These are phyloP conservation scores for Colletotrichum shisoi DNA, from an alignment of 2,329 filamentous ascomycete species.

Conservation along the genomic window DNA sequence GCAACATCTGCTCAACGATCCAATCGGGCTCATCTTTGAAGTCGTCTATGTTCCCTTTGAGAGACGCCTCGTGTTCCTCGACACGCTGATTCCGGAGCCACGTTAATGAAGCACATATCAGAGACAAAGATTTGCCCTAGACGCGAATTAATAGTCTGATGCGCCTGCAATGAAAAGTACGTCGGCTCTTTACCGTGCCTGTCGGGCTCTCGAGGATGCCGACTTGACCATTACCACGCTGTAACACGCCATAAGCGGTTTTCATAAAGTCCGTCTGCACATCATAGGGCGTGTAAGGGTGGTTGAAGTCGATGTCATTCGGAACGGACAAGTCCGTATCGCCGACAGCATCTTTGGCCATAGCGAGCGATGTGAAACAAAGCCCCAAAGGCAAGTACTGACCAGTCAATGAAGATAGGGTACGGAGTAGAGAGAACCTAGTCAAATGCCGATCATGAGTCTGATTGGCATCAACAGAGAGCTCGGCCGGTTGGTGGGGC, in stretches of 20 bases:
- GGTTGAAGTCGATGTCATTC: slow-evolving; percentile 73
- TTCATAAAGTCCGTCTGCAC: slow-evolving; percentile 91
- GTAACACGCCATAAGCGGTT: slow-evolving; percentile 78
- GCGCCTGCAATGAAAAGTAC: not conserved
- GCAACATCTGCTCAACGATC: slow-evolving; percentile 80
- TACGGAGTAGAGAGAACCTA: no score
- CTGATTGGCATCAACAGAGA: not conserved
- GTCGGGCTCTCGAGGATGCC: slow-evolving; percentile 95
- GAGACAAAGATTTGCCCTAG: slow-evolving; percentile 86
- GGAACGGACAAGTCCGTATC: slow-evolving; percentile 40
- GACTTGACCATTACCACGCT: slow-evolving; percentile 73
- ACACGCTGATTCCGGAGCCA: slow-evolving; percentile 88
- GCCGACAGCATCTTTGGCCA: slow-evolving; percentile 27
- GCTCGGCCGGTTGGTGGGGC: not conserved
- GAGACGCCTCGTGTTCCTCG: slow-evolving; percentile 62
- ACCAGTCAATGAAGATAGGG: not conserved
- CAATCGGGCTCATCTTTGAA: slow-evolving; percentile 79
- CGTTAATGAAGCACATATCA: slow-evolving; percentile 87
- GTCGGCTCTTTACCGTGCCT: slow-evolving; percentile 64
- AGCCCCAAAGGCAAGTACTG: no score
- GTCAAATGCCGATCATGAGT: not conserved
- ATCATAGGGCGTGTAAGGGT: slow-evolving; percentile 86
- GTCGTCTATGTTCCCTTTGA: slow-evolving; percentile 53
- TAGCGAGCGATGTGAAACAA: not conserved
- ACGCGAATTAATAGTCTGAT: slow-evolving; percentile 30